Evolutionary conservation across 495 filamentous ascomycete species (phyloP), one percentile per base, ranked within the genome.

Genomic region (Chlorociboria aeruginascens): DNA sequence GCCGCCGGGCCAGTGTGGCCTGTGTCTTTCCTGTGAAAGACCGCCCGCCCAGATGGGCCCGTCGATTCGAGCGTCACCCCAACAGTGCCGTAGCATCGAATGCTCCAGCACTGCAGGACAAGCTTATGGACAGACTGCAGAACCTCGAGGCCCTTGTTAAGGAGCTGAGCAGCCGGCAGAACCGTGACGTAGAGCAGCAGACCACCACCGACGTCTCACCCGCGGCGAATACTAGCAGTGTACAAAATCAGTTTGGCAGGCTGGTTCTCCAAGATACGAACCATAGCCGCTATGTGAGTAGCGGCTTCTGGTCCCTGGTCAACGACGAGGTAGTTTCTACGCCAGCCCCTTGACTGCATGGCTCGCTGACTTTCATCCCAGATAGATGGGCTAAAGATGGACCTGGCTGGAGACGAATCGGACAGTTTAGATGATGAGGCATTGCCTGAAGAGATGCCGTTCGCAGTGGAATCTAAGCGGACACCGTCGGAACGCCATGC

Each of bases 1-100:
- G 81, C 59, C 71, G 71, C 45, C 76, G 72, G 3, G 78, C 77
- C 10, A 73, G 74, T 52, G 74, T 80, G 46, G 63, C 68, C 6
- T 82, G 78, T 54, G 62, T 77, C 49, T 64, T 70, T 46, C 76
- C 76, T 0, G 60, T 66, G 3, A 53, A 49, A 11, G 65, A 71
- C 49, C 67, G 63, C 7, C 62, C 69, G 11, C 72, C 71, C 46
- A 64, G 68, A 61, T 76, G 74, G 73, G 66, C 70, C 30, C 68
- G 70, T n/a, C 71, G 69, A 37, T 60, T 72, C 20, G 54, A 65
- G 38, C 58, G 57, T 35, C 45, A 54, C 42, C 49, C 61, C 33
- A 55, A 54, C 42, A 50, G 42, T 43, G 58, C 56, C 2, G 53
- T 50, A 17, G 48, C 52, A 43, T 47, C 50, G 30, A 53, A 52